A percentile compares a stretch with the other conserved stretches of the same genome.
phyloP scores from a whole-genome alignment of 2,329 filamentous ascomycete genomes.

The Pyricularia sp. region DNA sequence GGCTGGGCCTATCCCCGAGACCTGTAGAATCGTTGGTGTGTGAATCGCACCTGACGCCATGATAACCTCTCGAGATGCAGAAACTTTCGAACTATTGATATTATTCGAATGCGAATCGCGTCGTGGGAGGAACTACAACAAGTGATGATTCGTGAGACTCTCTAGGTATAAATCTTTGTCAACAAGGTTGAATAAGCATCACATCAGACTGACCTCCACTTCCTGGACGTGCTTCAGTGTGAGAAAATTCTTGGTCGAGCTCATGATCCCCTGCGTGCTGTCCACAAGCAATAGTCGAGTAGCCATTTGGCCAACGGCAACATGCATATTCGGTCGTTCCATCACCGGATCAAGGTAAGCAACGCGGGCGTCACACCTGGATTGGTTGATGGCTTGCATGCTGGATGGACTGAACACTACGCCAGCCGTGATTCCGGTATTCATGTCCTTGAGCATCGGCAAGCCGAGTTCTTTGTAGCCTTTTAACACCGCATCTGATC shows the following conservation, averaged over 20 bases:
- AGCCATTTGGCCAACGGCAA: neutral
- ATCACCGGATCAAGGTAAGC: neutral
- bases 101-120: slow-evolving; percentile 16
- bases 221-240: neutral
- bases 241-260: neutral
- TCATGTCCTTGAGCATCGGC: neutral
- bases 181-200: neutral
- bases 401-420: neutral
- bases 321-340: neutral
- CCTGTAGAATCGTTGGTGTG: slow-evolving; percentile 6
- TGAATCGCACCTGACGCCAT: slow-evolving; percentile 7
- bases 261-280: neutral
- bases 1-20: slow-evolving; percentile 41
- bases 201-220: neutral
- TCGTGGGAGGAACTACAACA: slow-evolving; percentile 5
- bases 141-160: neutral
- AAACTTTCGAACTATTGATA: slow-evolving; percentile 15
- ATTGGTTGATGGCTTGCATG: neutral
- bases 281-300: neutral
- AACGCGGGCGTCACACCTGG: neutral
- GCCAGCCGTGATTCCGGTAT: neutral
- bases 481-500: neutral
- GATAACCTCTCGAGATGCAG: slow-evolving; percentile 12
- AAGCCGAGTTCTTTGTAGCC: neutral
- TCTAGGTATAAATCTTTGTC: neutral